phyloP scores from a whole-genome alignment of 257 asterid genomes.

The Solanum sejunctum region DNA sequence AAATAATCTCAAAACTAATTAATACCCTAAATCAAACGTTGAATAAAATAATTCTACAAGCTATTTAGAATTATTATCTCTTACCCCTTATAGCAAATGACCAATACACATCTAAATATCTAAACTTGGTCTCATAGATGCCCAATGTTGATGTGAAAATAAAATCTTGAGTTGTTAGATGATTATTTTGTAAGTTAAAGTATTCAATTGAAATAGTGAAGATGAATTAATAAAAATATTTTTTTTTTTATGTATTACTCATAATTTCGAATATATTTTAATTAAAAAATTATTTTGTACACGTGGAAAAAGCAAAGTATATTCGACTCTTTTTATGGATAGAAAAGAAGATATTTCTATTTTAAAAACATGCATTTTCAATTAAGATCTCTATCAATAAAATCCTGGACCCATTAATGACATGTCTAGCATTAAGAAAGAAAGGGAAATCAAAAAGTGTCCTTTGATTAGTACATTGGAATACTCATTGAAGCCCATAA shows the following conservation, averaged over 20 bases:
- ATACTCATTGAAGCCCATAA: constrained; percentile 28
- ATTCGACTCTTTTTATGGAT: background rate
- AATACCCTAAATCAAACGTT: too few species aligned
- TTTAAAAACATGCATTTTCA: too few species aligned
- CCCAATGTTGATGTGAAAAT: accelerated
- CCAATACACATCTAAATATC: background rate
- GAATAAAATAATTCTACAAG: background rate
- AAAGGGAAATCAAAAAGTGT: background rate
- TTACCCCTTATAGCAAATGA: background rate
- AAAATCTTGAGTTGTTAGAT: background rate
- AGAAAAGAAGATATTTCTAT: background rate
- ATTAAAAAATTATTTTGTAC: background rate
- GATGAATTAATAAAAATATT: background rate
- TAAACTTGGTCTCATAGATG: background rate
- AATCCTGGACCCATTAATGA: background rate
- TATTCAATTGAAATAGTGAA: background rate
- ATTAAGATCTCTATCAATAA: background rate
- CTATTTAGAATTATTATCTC: background rate
- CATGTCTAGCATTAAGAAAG: background rate
- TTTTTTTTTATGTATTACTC: background rate
- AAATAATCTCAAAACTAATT: too few species aligned
- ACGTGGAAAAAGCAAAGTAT: background rate
- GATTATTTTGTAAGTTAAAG: background rate
- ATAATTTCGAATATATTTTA: background rate
- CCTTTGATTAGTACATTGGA: constrained; percentile 11